Base-by-base conservation (phyloP, 2,329 filamentous ascomycete species). In the Venturia carpophila region DNA sequence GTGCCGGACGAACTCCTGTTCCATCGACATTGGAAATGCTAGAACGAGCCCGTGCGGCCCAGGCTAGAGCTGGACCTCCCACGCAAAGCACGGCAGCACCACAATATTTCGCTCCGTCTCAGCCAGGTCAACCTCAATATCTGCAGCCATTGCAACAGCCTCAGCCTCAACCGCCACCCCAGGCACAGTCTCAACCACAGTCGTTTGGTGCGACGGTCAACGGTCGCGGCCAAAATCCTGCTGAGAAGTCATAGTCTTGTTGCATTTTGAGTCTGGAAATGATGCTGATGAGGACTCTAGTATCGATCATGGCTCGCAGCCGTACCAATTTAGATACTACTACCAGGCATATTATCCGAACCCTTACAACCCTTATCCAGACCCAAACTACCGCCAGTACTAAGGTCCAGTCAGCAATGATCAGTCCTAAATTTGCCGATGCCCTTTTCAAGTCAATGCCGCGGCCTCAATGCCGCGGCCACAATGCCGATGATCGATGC, bases 21-120 rank as follows among this genome's bases (percentile, higher is more conserved):
- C 61, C 61, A 49, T 47, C 61, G 45, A 64, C 63, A 17, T 37
- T 41, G 34, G 47, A 56, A 13, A 52, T 64, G 63, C 52, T 64
- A 49, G 63, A 64, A 24, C 47, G 52, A 41, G 63, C 63, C 15
- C 43, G 63, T 19, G 63, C 63, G 19, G 63, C 63, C 17, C 47
- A 58, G n/a, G 47, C 47, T 39, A 56, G 63, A 41, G 63, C 63
- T 24, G 63, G 52, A 34, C 52, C 49, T 42, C 52, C 60, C 24
- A 27, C 37, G 15, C 60, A 42, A 24, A 58, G 52, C 30, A 27
- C 52, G 10, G 15, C 52, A 4, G 37, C 52, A 10, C 27, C 52
- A 5, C 52, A 58, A 21, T 58, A 58, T 37, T 58, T 37, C 13
- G 27, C 47, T 52, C 49, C 49, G 13, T 24, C 49, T 19, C 49